Evolutionary conservation across 169 alveolate species (phyloP), one percentile per base, ranked within the genome.

Genomic region (Cryptosporidium parvum): DNA sequence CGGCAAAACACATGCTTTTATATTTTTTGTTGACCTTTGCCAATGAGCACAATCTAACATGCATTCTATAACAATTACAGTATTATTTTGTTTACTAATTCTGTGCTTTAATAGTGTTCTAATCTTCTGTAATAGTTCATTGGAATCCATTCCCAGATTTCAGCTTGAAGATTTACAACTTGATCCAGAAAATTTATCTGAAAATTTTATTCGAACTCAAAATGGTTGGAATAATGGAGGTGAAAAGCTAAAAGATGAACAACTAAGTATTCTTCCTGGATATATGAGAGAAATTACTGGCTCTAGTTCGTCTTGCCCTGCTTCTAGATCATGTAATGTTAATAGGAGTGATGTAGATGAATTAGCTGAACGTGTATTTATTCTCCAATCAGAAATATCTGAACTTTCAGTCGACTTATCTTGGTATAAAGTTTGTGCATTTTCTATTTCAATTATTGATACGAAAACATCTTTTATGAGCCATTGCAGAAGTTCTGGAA

Each of bases 261-360:
- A 16, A 12, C 7, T 80, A 0, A 31, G 14, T 23, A 21, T 16
- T 44, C 23, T 80, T 21, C 89, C 89, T n/a, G 89, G 80, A 31
- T 80, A 80, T 62, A 42, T 62, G 68, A 65, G 29, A 58, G 89
- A 80, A 44, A 2, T 80, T 39, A 48, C 52, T 23, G 68, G 42
- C 16, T 75, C 37, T 1, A 16, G 26, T 3, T 35, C 29, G 14
- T 26, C 80, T 62, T 51, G 45, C 42, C 80, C 89, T 1, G 65
- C 75, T n/a, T 80, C 89, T 29, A 80, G 89, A 80, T 62, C 80
- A 6, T 80, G 89, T 18, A 80, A 80, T 62, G 51, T 80, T 7
- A 33, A 48, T 39, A 80, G 89, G 23, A 56, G 51, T 18, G 89
- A 80, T 14, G 65, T 80, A 14, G 89, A 80, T 62, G 80, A 62